These are phyloP conservation scores for Candida sakaeoensis DNA, from an alignment of 805 yeast species.

Conservation along the genomic window DNA sequence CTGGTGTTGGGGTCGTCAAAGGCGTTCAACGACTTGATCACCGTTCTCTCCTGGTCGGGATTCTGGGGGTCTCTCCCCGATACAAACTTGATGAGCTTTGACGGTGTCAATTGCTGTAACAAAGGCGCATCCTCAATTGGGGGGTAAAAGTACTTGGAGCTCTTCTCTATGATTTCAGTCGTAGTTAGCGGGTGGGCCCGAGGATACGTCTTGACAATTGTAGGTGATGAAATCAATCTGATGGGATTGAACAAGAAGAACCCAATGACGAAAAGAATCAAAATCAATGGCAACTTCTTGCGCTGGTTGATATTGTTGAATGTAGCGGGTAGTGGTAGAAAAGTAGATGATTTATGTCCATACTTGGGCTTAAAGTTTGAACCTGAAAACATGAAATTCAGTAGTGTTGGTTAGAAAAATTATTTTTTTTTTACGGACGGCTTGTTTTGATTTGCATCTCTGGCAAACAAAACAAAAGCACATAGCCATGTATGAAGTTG, in stretches of 20 bases:
- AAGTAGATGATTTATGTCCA: constrained; percentile 14
- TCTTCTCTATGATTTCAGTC: constrained; percentile 36
- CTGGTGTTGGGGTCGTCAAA: constrained; percentile 40
- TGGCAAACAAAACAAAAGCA: too few relatives aligned
- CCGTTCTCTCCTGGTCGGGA: constrained; percentile 34
- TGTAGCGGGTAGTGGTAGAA: constrained; percentile 29
- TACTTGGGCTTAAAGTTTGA: constrained; percentile 25
- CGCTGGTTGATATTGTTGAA: constrained; percentile 17
- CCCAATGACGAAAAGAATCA: constrained; percentile 17
- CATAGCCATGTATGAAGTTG: neutral
- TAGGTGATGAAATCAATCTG: constrained; percentile 9
- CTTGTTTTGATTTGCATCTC: neutral
- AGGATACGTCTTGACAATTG: constrained; percentile 22
- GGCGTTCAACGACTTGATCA: constrained; percentile 36
- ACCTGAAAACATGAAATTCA: neutral
- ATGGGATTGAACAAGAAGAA: constrained; percentile 21
- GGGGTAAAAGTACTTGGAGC: constrained; percentile 62
- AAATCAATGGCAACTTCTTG: constrained; percentile 14
- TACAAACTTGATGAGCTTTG: constrained; percentile 47
- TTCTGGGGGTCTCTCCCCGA: constrained; percentile 43
- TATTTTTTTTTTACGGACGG: constrained; percentile 1
- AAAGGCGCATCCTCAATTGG: constrained; percentile 66
- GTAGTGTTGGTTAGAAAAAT: neutral
- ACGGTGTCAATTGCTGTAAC: constrained; percentile 53
- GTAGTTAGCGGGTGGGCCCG: constrained; percentile 31